Evolutionary conservation across 1,139 yeast genomes (phyloP), one percentile per base, ranked within the genome.

Genomic region (Saccharomyces uvarum): DNA sequence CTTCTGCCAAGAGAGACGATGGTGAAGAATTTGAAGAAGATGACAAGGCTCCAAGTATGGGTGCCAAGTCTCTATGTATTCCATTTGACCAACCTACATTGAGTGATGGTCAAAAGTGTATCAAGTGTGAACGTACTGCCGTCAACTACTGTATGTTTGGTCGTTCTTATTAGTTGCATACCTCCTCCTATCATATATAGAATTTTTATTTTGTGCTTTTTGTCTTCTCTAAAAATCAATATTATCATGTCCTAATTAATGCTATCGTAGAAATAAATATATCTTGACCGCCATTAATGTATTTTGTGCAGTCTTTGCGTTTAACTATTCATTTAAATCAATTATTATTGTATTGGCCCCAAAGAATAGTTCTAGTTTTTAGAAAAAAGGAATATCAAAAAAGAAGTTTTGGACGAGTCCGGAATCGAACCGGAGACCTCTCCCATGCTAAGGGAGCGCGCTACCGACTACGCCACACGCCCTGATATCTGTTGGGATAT

Each of bases 21-120:
- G 84, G 87, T 64, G 91, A 88, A 58, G 95, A 86, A 53, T 88
- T 82, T 68, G 96, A 87, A 69, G 88, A 79, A 52, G 99, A 95
- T 70, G 99, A 93, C 66, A 87, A 88, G 74, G 90, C 99, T 28
- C 99, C 99, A 68, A 85, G 95, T 57, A 95, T 95, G 99, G 99
- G 99, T 69, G 99, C 99, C 64, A 95, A 95, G 78, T 86, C 97
- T 19, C 79, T 95, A 74, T 95, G 99, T 81, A 90, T 91, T 73
- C 99, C 99, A 61, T 84, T 84, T 69, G 87, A 88, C 50, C 98
- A 91, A 77, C 97, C 97, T 59, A 80, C 76, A 65, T 80, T 91
- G 73, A 81, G 82, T 73, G 77, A 73, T 59, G 91, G 84, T 64
- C 88, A 89, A 63, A 86, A 84, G 75, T 95, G 99, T 83, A 85